Evolutionary conservation across 1,284 basidiomycete species (phyloP).

Genomic region (Sporisorium iseilematis-ciliati): DNA sequence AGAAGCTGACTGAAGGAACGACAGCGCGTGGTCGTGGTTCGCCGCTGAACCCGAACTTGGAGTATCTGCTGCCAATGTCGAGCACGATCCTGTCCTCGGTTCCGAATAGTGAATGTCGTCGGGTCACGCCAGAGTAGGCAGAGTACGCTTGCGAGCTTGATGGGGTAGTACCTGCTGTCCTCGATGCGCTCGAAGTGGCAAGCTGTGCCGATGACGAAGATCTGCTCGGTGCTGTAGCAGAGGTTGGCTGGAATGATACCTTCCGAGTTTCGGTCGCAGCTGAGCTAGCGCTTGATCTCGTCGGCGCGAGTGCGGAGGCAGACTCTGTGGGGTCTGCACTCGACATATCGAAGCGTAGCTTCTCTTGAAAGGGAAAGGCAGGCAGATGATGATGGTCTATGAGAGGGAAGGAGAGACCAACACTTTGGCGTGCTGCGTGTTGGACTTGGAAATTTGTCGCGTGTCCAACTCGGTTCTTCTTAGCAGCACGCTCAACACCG

Average conservation of each 20-base stretch:
- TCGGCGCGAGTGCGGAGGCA: not conserved
- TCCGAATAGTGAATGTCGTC: slow-evolving; percentile 55
- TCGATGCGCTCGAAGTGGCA: slow-evolving; percentile 10
- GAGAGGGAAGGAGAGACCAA: slow-evolving; percentile 18
- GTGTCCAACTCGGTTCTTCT: slow-evolving; percentile 9
- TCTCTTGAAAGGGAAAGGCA: not conserved
- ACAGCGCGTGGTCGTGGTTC: slow-evolving; percentile 62
- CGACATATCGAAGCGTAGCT: slow-evolving; percentile 9
- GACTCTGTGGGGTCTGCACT: slow-evolving; percentile 6
- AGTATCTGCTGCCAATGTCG: slow-evolving; percentile 60
- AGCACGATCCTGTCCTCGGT: slow-evolving; percentile 62
- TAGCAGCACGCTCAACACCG: not conserved
- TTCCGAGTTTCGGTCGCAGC: slow-evolving; percentile 30
- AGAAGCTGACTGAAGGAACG: slow-evolving; percentile 69
- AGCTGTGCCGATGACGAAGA: slow-evolving; percentile 25
- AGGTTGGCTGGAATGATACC: slow-evolving; percentile 31
- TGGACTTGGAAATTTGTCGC: not conserved
- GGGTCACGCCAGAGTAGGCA: slow-evolving; percentile 37
- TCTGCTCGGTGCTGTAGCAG: slow-evolving; percentile 13
- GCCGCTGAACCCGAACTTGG: slow-evolving; percentile 63
- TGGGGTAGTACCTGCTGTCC: not conserved
- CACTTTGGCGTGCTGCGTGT: slow-evolving; percentile 18
- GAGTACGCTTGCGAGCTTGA: slow-evolving; percentile 20
- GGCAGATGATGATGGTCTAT: slow-evolving; percentile 11
- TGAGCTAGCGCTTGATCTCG: slow-evolving; percentile 5